Percentiles rank a stretch among this genome's conserved stretches.
Conservation (phyloP, 208 protist genomes). For the Trypanosoma brucei region DNA sequence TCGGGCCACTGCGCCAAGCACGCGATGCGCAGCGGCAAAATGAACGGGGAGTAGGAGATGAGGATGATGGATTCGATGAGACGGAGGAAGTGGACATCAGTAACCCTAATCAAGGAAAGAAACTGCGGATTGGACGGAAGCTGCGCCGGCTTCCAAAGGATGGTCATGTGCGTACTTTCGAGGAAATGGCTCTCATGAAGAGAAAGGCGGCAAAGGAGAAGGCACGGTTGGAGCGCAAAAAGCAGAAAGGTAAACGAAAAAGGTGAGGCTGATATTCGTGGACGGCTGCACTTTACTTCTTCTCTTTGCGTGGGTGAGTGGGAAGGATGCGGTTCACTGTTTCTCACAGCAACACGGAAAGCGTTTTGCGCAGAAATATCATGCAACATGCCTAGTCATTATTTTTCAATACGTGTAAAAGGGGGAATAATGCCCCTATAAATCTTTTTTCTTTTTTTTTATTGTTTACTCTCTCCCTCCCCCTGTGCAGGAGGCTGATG, state of each 20-base stretch:
- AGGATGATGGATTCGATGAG: constrained; percentile 27
- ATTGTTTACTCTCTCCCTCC: too few species aligned
- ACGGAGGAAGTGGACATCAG: constrained; percentile 77
- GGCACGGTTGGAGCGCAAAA: constrained; percentile 59
- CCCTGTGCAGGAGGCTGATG: too few species aligned
- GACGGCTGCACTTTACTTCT: too few species aligned
- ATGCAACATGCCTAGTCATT: too few species aligned
- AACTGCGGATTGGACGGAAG: constrained; percentile 85
- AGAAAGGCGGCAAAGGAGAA: constrained; percentile 83
- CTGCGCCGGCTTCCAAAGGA: constrained; percentile 81
- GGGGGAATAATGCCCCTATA: too few species aligned
- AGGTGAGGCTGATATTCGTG: background rate
- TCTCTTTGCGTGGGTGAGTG: too few species aligned
- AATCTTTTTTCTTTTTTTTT: too few species aligned
- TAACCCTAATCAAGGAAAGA: constrained; percentile 90
- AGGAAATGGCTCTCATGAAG: constrained; percentile 76
- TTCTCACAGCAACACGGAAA: too few species aligned
- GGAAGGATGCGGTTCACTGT: too few species aligned
- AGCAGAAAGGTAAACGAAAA: constrained; percentile 28
- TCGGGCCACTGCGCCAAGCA: constrained; percentile 67
- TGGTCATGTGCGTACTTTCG: constrained; percentile 80
- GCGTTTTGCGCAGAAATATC: too few species aligned
- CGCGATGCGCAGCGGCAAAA: constrained; percentile 33
- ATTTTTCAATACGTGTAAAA: too few species aligned
- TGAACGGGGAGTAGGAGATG: constrained; percentile 1